Evolutionary conservation across 768 basidiomycete genomes (phyloP), one percentile per base, ranked within the genome.

Genomic region (Boletellus emodensis): DNA sequence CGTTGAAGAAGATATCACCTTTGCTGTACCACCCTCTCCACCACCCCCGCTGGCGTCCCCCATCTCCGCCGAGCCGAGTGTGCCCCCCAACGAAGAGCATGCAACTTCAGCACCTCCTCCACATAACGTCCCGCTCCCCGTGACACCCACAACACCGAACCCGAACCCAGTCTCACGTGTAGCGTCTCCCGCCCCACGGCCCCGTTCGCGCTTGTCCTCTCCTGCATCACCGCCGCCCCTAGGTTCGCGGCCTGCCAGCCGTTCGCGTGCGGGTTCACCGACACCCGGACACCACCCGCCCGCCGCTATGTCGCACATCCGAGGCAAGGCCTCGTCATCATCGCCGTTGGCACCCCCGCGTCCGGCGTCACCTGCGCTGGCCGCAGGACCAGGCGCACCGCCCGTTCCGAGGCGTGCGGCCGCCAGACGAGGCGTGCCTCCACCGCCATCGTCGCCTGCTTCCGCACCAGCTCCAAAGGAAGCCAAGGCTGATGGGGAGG

Each of bases 401-500:
- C 86, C 85, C 2, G 64, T 89, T 20, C 86, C 86, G 0, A 75
- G 83, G 37, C 72, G 86, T 40, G 86, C 86, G 0, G 77, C 83
- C 42, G 80, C 77, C 1, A 75, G 86, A 18, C 70, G 68, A 6
- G 53, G 48, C 20, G 63, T 57, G 3, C 66, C 65, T 37, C 59
- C 49, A 10, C 69, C 71, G 2, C 72, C 24, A 26, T 26, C 24
- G 24, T 24, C 24, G 24, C 24, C 24, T 26, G 24, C 24, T 26
- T 26, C 24, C 24, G 6, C 62, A 9, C 42, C 53, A 3, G 11
- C 48, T n/a, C 17, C 40, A 2, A 44, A 9, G 17, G 41, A 15
- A 6, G 22, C 24, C 1, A 53, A 42, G 17, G 26, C 12, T 33
- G n/a, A 14, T 3, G 50, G 12, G 24, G 45, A 48, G 36, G 46